These are phyloP conservation scores for Lentithecium fluviatile DNA, from an alignment of 495 filamentous ascomycete species.

Conservation along the genomic window DNA sequence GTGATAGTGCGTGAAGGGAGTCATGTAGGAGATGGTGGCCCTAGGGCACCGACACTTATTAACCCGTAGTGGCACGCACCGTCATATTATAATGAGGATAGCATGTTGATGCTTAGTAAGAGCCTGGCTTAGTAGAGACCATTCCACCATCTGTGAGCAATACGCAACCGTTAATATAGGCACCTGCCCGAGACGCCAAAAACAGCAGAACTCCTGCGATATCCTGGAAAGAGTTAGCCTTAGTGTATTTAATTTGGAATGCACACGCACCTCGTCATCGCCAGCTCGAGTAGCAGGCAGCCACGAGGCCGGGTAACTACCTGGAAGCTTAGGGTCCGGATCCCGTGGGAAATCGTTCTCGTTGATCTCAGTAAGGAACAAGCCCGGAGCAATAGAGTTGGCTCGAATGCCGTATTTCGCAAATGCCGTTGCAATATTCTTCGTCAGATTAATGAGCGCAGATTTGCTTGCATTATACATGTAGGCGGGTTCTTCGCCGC, in stretches of 20 bases:
- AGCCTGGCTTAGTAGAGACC: conserved; percentile 30
- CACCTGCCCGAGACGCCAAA: conserved; percentile 40
- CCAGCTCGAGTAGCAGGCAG: conserved; percentile 2
- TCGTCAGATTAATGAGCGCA: conserved; percentile 60
- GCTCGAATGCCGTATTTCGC: conserved; percentile 58
- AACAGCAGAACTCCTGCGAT: conserved; percentile 42
- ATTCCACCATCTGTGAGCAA: conserved; percentile 41
- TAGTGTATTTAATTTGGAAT: background rate
- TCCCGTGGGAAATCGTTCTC: too few relatives aligned
- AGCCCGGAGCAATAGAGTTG: conserved; percentile 64
- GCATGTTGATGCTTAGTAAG: conserved; percentile 36
- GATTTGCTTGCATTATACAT: conserved; percentile 66
- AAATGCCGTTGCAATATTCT: conserved; percentile 54
- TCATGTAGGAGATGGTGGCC: too few relatives aligned
- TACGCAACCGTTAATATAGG: conserved; percentile 41
- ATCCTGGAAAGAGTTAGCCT: conserved; percentile 31
- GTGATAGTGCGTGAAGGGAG: too few relatives aligned
- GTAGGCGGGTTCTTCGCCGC: conserved; percentile 54
- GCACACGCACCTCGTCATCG: background rate
- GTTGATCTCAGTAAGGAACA: conserved; percentile 4
- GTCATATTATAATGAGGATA: too few relatives aligned
- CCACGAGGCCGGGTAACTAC: too few relatives aligned
- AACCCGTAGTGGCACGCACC: too few relatives aligned
- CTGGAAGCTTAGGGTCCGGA: too few relatives aligned
- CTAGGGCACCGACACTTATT: too few relatives aligned